phyloP scores from a whole-genome alignment of 129 eudicot species.

The Arctium minus region DNA sequence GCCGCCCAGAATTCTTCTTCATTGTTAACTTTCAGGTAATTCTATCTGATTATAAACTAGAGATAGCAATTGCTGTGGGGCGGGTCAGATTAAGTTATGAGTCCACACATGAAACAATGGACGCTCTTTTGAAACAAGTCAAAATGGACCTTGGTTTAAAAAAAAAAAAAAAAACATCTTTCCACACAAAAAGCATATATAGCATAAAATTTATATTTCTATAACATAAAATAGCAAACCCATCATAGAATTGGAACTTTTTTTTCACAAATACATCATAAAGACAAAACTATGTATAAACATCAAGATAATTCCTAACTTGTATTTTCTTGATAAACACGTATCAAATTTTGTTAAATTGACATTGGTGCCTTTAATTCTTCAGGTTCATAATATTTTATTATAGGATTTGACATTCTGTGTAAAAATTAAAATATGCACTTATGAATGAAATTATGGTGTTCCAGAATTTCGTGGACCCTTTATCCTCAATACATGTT shows the following conservation, averaged over 20 bases:
- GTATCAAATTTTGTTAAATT: too few species aligned
- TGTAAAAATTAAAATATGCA: too few species aligned
- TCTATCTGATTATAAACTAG: not conserved
- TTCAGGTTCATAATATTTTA: too few species aligned
- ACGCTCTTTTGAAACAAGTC: not conserved
- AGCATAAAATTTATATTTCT: not conserved
- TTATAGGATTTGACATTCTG: too few species aligned
- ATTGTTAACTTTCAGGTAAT: conserved; percentile 59
- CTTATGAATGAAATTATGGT: too few species aligned
- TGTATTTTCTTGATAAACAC: too few species aligned
- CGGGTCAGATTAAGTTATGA: too few species aligned
- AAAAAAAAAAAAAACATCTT: not conserved
- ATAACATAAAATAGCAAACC: not conserved
- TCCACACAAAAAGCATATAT: not conserved
- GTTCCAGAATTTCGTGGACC: not conserved
- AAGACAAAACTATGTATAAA: not conserved
- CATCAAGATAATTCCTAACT: not conserved
- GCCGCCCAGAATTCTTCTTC: conserved; percentile 58
- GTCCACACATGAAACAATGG: not conserved
- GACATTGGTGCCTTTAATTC: too few species aligned
- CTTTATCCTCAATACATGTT: not conserved
- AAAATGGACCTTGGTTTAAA: not conserved
- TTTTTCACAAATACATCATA: not conserved
- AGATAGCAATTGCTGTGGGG: not conserved
- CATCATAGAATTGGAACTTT: not conserved